These are phyloP conservation scores for Sanghuangporus sanghuang DNA, from an alignment of 1,284 basidiomycete genomes.

Conservation along the genomic window DNA sequence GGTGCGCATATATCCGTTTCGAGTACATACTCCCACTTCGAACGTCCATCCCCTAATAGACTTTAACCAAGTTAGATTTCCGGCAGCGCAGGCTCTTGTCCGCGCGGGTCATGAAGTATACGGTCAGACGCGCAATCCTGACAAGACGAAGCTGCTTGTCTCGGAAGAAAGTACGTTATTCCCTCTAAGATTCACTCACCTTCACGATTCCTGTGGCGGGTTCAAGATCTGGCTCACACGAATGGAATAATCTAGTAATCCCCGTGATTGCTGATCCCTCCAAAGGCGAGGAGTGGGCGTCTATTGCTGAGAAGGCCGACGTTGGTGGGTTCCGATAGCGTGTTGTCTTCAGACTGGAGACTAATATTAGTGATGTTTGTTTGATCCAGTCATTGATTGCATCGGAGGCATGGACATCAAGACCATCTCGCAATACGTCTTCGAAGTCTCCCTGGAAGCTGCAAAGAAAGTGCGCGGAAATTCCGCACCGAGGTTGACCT, in stretches of 20 bases:
- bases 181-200: background rate
- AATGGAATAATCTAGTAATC: conserved; percentile 31
- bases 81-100: conserved; percentile 41
- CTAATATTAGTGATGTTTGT: background rate
- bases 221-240: background rate
- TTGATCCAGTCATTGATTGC: conserved; percentile 35
- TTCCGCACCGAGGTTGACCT: conserved; percentile 37
- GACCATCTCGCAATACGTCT: conserved; percentile 24
- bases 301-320: conserved; percentile 36
- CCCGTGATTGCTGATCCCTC: conserved; percentile 39
- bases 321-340: conserved; percentile 22
- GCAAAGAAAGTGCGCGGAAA: conserved; percentile 30
- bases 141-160: conserved; percentile 34
- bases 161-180: conserved; percentile 40
- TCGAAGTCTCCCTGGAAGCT: conserved; percentile 31
- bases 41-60: too few species aligned
- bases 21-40: background rate
- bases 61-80: too few species aligned
- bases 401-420: conserved; percentile 26
- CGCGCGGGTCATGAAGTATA: conserved; percentile 51
- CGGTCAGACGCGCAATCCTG: conserved; percentile 40
- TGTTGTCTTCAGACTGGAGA: background rate
- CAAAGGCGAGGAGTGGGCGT: conserved; percentile 33
- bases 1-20: conserved; percentile 3
- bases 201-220: background rate